Evolutionary conservation across 306 rosid species (phyloP).

Genomic region (Glycine soja): DNA sequence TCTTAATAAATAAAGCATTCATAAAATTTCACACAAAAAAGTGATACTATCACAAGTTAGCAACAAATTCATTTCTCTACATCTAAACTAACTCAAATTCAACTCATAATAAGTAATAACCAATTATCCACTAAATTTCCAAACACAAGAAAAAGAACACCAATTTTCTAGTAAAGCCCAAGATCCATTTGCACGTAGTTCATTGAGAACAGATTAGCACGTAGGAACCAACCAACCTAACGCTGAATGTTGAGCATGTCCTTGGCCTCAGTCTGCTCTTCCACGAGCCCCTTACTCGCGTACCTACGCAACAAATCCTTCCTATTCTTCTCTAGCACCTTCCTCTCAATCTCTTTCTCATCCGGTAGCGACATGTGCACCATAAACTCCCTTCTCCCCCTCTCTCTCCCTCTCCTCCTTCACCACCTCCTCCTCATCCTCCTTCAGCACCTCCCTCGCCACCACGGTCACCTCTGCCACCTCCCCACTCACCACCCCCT

Average conservation of each 20-base stretch:
- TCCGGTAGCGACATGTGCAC: slow-evolving; percentile 93
- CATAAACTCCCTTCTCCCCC: slow-evolving; percentile 74
- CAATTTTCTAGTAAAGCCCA: not conserved
- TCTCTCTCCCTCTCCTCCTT: slow-evolving; percentile 67
- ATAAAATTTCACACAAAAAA: not conserved
- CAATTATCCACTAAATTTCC: slow-evolving; percentile 3
- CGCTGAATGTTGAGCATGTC: slow-evolving; percentile 82
- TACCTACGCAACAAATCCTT: slow-evolving; percentile 76
- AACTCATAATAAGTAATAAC: not conserved
- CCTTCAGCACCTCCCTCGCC: slow-evolving; percentile 61
- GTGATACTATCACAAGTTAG: not conserved
- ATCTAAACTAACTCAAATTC: slow-evolving; percentile 16
- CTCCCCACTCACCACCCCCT: slow-evolving; percentile 67
- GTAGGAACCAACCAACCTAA: slow-evolving; percentile 21
- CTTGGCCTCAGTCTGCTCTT: slow-evolving; percentile 76
- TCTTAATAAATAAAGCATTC: not conserved
- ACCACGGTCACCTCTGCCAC: slow-evolving; percentile 52
- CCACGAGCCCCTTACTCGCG: slow-evolving; percentile 69
- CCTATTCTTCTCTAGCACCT: slow-evolving; percentile 96
- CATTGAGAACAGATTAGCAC: no score
- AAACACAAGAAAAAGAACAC: not conserved
- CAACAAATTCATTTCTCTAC: not conserved
- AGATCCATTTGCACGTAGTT: not conserved
- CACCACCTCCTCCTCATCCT: slow-evolving; percentile 60
- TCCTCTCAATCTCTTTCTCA: slow-evolving; percentile 87